Evolutionary conservation across 2,329 filamentous ascomycete genomes (phyloP), one percentile per base, ranked within the genome.

Genomic region (Ophiostoma australiae): DNA sequence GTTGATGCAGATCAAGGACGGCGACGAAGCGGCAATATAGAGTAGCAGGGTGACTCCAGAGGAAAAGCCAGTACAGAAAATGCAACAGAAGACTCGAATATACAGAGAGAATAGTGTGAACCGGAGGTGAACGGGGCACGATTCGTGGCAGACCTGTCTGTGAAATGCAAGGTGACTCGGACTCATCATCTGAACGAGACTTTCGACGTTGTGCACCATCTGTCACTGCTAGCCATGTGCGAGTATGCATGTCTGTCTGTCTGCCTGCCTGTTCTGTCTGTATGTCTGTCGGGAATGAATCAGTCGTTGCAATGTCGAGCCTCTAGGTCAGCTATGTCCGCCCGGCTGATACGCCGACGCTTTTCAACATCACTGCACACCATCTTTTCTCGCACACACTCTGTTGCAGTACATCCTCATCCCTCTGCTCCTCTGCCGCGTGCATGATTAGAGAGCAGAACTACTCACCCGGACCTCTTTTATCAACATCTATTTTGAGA

Each of bases 121-220:
- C 44, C 15, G 44, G 44, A 48, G 15, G 15, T 3, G 4, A n/a
- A 48, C 44, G 10, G 10, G 37, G 13, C 10, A 39, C 10, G 10
- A 39, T 39, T 39, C 37, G 37, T 39, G 37, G 37, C 37, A 39
- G 37, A 48, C 44, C 44, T 48, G 44, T n/a, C 44, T 15, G 17
- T 13, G 37, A 39, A 7, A n/a, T n/a, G n/a, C 23, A 3, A 10
- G 27, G 52, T 31, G 52, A 58, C 52, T 58, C 23, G 52, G 52
- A 58, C 52, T 27, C 52, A 58, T 58, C 52, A 58, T 58, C 52
- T 58, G 52, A 13, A 23, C 52, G 52, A 58, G 52, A 58, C 52
- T 27, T 15, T 58, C 3, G 23, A 10, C 23, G 52, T 15, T 17
- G 23, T 17, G 44, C 13, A 27, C 11, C 23, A 13, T 27, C 52